Base-by-base conservation (phyloP, 345 rosid genomes). In the Pelargonium nanum region DNA sequence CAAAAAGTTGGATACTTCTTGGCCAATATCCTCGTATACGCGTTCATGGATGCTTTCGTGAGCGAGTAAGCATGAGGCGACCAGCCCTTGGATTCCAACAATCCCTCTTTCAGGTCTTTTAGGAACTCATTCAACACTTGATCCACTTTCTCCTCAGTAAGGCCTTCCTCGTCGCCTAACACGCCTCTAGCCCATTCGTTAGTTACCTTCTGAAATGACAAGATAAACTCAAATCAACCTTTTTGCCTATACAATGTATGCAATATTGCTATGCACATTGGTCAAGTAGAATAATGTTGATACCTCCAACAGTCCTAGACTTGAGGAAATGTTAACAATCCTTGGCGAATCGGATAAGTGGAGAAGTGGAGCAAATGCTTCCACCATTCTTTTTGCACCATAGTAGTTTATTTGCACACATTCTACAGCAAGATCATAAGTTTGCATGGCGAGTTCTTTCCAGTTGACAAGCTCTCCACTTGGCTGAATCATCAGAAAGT, bases 381-480 rank as follows among this genome's bases (percentile, higher is more conserved):
- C 70, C 16, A 55, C 54, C 61, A 65, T 62, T 67, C 56, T 26
- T 62, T 65, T 77, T 44, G 74, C 69, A 19, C 82, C 84, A 61
- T 74, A 68, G 58, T 79, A 82, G 61, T 82, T 82, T 57, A 70
- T 75, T 32, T 77, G 55, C 48, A 77, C 22, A 74, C 87, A 82
- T 48, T 71, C 67, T 28, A 72, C 72, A 2, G 72, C 75, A 53
- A 64, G 30, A 15, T 72, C 66, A 6, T 70, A 24, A 22, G 50
- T 61, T 52, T 75, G 65, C 0, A 56, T 65, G 22, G 56, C 0
- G 2, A 68, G 24, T 55, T 59, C 30, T 16, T 58, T 40, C 77
- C 83, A 77, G 1, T 24, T 34, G 0, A n/a, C n/a, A n/a, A 57
- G 24, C 26, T 66, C 65, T 13, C 25, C 58, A 34, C 6, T 53